Percentiles rank a stretch among this genome's conserved stretches.
phyloP scores from a whole-genome alignment of 805 yeast genomes.

The Candida ulmi region DNA sequence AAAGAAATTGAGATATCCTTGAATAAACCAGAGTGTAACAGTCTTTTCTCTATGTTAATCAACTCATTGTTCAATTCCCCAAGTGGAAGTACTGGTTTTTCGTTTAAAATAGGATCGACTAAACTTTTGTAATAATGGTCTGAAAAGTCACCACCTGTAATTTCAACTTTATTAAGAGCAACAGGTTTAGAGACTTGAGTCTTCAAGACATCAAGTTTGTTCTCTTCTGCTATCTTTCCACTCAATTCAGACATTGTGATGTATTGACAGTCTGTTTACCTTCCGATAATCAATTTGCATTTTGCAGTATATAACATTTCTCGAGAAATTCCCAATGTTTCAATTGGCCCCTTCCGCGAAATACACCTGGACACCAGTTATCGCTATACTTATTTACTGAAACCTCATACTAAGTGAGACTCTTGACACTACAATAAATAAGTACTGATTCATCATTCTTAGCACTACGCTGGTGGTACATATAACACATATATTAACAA shows the following conservation, averaged over 20 bases:
- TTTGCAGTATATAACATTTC: too few relatives aligned
- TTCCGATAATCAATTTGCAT: too few relatives aligned
- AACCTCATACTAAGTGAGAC: too few relatives aligned
- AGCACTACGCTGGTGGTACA: too few relatives aligned
- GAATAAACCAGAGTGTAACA: slow-evolving; percentile 42
- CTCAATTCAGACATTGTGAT: neutral
- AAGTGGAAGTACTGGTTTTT: slow-evolving; percentile 27
- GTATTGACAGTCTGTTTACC: too few relatives aligned
- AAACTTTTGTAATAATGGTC: slow-evolving; percentile 40
- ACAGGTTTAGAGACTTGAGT: slow-evolving; percentile 19
- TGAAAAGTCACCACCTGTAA: slow-evolving; percentile 30
- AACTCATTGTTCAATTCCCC: slow-evolving; percentile 33
- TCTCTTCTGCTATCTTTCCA: slow-evolving; percentile 1
- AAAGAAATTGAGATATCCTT: slow-evolving; percentile 33
- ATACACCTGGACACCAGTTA: neutral
- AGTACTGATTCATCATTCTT: too few relatives aligned
- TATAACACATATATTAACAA: too few relatives aligned
- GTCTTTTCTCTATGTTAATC: slow-evolving; percentile 27
- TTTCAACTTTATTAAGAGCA: slow-evolving; percentile 11
- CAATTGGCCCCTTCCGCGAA: neutral
- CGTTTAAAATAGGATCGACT: slow-evolving; percentile 37
- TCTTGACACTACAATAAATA: too few relatives aligned
- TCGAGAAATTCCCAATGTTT: neutral
- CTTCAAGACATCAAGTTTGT: slow-evolving; percentile 6
- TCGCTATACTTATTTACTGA: too few relatives aligned